phyloP scores from a whole-genome alignment of 208 protist species.

The Phytomonas francai region DNA sequence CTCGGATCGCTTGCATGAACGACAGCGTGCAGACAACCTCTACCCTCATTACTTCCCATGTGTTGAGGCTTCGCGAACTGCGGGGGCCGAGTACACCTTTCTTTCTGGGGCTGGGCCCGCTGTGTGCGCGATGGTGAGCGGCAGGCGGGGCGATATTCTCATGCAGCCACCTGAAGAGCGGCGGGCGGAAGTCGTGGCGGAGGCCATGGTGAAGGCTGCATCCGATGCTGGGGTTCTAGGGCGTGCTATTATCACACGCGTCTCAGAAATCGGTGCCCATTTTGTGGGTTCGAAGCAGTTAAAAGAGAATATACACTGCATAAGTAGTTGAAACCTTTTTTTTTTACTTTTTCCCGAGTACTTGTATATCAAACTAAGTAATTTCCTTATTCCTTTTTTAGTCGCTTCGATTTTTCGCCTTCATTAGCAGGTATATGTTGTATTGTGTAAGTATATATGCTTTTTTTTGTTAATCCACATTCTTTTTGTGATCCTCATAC shows the following conservation, averaged over 20 bases:
- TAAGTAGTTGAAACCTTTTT: slow-evolving; percentile 6
- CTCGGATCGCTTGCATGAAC: slow-evolving; percentile 83
- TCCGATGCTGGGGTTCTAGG: slow-evolving; percentile 42
- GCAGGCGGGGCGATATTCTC: slow-evolving; percentile 49
- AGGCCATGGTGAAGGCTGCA: slow-evolving; percentile 72
- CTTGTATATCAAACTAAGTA: not conserved
- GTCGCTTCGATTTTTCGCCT: slow-evolving; percentile 14
- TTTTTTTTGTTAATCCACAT: slow-evolving; percentile 4
- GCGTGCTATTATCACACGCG: slow-evolving; percentile 70
- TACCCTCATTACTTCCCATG: slow-evolving; percentile 78
- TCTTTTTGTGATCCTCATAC: not conserved
- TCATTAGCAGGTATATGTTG: slow-evolving; percentile 7
- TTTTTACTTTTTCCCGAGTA: slow-evolving; percentile 4
- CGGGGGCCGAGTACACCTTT: slow-evolving; percentile 72
- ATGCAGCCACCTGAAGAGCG: slow-evolving; percentile 43
- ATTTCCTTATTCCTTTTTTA: slow-evolving; percentile 2
- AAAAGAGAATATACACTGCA: slow-evolving; percentile 26
- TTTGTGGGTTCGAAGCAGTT: slow-evolving; percentile 36
- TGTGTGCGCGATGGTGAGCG: slow-evolving; percentile 65
- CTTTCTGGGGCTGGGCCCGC: slow-evolving; percentile 74
- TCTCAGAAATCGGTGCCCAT: slow-evolving; percentile 67
- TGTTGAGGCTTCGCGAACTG: slow-evolving; percentile 41
- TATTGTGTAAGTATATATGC: slow-evolving; percentile 1
- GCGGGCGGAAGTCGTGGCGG: slow-evolving; percentile 46
- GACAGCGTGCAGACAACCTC: slow-evolving; percentile 50